Percentiles rank a stretch among this genome's conserved stretches.
Conservation (phyloP, 148 eudicot genomes). For the Camellia sinensis region DNA sequence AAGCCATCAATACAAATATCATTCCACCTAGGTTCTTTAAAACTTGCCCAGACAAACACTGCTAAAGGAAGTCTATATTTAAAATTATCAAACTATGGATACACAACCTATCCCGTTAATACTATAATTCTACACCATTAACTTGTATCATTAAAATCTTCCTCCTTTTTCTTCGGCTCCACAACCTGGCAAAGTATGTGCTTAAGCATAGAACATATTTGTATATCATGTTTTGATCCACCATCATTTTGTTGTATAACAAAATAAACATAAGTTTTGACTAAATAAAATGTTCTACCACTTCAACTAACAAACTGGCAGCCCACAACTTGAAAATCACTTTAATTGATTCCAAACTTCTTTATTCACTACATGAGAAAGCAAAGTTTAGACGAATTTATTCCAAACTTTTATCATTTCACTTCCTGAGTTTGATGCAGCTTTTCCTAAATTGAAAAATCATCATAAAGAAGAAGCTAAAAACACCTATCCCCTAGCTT, state of each 20-base stretch:
- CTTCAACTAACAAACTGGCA: not conserved
- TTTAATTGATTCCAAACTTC: not conserved
- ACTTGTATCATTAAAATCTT: not conserved
- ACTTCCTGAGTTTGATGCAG: too few relatives aligned
- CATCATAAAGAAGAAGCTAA: too few relatives aligned
- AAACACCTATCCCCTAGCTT: too few relatives aligned
- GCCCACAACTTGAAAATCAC: not conserved
- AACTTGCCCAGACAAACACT: not conserved
- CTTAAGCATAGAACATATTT: not conserved
- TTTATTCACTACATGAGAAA: too few relatives aligned
- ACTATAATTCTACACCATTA: not conserved
- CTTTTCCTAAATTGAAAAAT: too few relatives aligned
- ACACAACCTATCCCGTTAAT: not conserved
- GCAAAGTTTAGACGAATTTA: too few relatives aligned
- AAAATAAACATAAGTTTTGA: not conserved
- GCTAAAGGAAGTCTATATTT: not conserved
- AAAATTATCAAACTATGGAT: not conserved
- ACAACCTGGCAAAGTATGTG: not conserved
- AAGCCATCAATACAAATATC: not conserved
- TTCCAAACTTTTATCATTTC: too few relatives aligned
- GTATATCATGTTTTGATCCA: not conserved
- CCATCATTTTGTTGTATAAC: not conserved
- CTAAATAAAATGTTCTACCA: not conserved
- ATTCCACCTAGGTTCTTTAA: not conserved
- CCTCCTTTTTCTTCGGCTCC: slow-evolving; percentile 1